phyloP scores from a whole-genome alignment of 2,329 filamentous ascomycete species.

The Colletotrichum phormii region DNA sequence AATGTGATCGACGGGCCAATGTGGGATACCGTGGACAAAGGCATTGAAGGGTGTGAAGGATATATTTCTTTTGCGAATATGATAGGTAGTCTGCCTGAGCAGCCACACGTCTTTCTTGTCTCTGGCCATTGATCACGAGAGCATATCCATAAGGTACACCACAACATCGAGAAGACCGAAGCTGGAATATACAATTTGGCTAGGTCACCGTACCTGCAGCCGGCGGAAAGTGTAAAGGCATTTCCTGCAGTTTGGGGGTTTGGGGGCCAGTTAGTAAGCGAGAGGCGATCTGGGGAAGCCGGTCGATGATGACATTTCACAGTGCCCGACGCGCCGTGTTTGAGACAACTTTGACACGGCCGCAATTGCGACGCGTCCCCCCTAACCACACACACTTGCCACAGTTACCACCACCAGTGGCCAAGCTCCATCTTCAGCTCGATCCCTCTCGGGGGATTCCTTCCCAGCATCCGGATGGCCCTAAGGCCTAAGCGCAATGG shows the following conservation, averaged over 20 bases:
- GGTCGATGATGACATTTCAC: conserved; percentile 23
- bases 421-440: neutral
- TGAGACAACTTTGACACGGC: neutral
- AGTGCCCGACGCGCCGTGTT: conserved; percentile 1
- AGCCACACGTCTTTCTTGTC: neutral
- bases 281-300: conserved; percentile 26
- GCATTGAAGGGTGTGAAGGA: neutral
- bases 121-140: neutral
- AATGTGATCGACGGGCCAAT: neutral
- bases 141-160: no score
- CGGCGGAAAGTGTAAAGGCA: conserved; percentile 10
- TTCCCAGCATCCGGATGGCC: neutral
- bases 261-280: neutral
- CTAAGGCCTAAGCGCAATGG: neutral
- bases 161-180: no score
- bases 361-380: neutral
- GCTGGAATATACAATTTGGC: no score
- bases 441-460: neutral
- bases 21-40: no score
- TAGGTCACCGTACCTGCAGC: no score
- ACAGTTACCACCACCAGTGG: no score
- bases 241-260: neutral
- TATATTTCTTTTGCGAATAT: neutral
- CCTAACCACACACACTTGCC: neutral
- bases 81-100: neutral